Base-by-base conservation (phyloP, 192 early-diverging fungal species). In the Pecoramyces ruminantium region DNA sequence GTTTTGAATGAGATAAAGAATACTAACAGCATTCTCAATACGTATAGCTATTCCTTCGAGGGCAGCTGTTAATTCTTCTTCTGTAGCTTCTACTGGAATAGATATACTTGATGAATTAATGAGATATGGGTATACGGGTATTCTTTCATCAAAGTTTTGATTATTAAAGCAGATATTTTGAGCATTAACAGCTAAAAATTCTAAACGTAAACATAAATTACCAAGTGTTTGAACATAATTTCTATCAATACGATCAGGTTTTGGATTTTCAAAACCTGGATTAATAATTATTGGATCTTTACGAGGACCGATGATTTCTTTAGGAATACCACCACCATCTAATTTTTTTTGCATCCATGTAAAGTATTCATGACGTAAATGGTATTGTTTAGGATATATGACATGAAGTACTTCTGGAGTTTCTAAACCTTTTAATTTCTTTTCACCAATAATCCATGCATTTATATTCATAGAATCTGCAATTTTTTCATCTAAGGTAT, bases 381-480 rank as follows among this genome's bases (percentile, higher is more conserved):
- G 82, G 79, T 29, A 81, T 83, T 17, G 40, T 79, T 30, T 81
- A 38, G 9, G 83, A 29, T 15, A 96, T 91, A 82, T 93, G 82
- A 38, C 88, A 92, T 29, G 96, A 83, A 82, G 91, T 88, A 67
- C 51, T 83, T 97, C 96, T 6, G 94, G 93, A 12, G 93, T 95
- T 83, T 97, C 95, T 15, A 97, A 84, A 0, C 95, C 95, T 86
- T 97, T 97, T 27, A 97, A 87, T 79, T 92, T 93, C 21, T 88
- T 87, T 81, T 95, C 95, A 28, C 95, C 95, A 29, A 96, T 87
- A 79, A 90, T 91, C 84, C 93, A 89, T 11, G 92, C 86, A 78
- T 89, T 86, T 34, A 93, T 89, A 11, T 92, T 92, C 78, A 94
- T 86, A 16, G 84, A n/a, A 67, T 81, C 21, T 79, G 80, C 21